Base-by-base conservation (phyloP, 345 rosid species). In the Noccaea caerulescens region DNA sequence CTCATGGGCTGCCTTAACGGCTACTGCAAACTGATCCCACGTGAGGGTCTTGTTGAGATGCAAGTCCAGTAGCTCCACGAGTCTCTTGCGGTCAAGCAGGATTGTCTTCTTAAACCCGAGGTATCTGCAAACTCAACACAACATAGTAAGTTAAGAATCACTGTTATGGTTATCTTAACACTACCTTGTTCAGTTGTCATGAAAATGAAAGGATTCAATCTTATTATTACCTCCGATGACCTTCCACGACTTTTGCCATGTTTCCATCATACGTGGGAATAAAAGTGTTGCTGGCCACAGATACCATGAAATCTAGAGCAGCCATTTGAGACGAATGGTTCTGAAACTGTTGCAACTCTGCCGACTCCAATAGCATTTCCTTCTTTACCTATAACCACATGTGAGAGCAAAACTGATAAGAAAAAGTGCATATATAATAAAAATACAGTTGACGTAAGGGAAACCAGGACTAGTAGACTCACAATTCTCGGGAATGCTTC, bases 281-380 rank as follows among this genome's bases (percentile, higher is more conserved):
- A 79, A 94, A 94, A 44, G 92, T 88, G 72, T 85, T 58, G 82
- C 99, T 94, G 71, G 97, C 96, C 47, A 87, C 76, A 9, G 95
- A 91, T 58, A 94, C 99, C 86, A 91, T 88, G 63, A 89, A 94
- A 82, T 94, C 99, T 54, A 94, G 78, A 61, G 99, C 99, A 41
- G 97, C 99, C 99, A 94, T 94, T 81, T 94, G 99, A 60, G 97
- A 91, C 13, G 97, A 91, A 86, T 94, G 99, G 76, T 94, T 91
- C 79, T 89, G 93, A 77, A 91, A 94, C 71, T 80, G 93, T 68
- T 83, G 86, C 72, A 94, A 79, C 69, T 94, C 95, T 32, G 49
- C 63, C 23, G 88, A 76, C 80, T 86, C 93, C 77, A 94, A 79
- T 51, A 94, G 77, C 82, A 79, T 87, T 81, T 94, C 99, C 72